Evolutionary conservation across 331 rosid species (phyloP).

Genomic region (Cydonia oblonga): DNA sequence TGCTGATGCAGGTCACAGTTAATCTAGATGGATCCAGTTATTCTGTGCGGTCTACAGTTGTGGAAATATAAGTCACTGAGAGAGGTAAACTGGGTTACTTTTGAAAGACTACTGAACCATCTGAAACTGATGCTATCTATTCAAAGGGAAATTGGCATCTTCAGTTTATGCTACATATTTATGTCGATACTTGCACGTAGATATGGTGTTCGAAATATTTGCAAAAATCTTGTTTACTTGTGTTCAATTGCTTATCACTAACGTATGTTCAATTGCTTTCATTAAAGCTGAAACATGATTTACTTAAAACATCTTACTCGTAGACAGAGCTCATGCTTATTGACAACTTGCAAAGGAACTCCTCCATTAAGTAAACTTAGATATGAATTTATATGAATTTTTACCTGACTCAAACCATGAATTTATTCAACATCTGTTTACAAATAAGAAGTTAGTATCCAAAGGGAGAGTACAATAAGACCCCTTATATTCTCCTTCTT

Average conservation of each 20-base stretch:
- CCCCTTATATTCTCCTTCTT: background rate
- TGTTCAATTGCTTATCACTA: background rate
- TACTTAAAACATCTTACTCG: background rate
- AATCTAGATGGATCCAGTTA: background rate
- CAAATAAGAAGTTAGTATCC: background rate
- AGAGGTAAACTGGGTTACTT: background rate
- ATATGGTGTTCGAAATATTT: background rate
- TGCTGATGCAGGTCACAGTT: background rate
- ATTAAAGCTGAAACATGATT: background rate
- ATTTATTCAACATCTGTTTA: background rate
- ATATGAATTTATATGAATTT: too few relatives aligned
- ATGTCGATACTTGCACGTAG: background rate
- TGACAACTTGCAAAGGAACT: background rate
- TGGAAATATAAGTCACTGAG: background rate
- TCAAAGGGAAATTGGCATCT: background rate
- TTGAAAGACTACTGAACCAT: background rate
- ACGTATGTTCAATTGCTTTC: background rate
- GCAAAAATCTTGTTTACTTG: background rate
- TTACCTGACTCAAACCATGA: background rate
- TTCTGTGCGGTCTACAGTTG: background rate
- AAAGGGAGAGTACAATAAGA: background rate
- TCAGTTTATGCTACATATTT: background rate
- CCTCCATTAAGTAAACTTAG: background rate
- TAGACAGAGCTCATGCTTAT: background rate
- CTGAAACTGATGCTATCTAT: background rate